Evolutionary conservation across 2,329 filamentous ascomycete species (phyloP).

Genomic region (Epichloe sp.): DNA sequence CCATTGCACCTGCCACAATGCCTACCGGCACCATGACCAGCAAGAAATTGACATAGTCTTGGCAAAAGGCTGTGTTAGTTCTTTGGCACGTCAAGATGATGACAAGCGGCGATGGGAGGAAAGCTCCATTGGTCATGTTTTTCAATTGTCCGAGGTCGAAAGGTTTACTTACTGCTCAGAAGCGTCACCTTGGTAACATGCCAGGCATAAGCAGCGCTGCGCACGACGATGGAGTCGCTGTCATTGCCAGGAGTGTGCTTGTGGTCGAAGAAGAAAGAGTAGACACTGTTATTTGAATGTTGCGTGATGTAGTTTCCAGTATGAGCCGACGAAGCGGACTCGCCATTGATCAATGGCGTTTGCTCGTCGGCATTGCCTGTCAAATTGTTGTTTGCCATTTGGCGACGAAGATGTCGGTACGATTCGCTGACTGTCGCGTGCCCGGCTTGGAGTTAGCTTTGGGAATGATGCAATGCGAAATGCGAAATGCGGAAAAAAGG

Average conservation of each 20-base stretch:
- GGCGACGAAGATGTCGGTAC: conserved; percentile 10
- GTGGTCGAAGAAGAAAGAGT: conserved; percentile 35
- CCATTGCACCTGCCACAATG: conserved; percentile 49
- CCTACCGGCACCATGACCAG: conserved; percentile 64
- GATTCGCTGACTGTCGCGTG: conserved; percentile 5
- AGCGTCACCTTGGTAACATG: conserved; percentile 45
- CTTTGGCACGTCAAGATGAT: not conserved
- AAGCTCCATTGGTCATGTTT: not conserved
- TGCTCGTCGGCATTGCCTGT: conserved; percentile 21
- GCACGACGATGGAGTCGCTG: conserved; percentile 31
- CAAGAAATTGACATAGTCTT: conserved; percentile 53
- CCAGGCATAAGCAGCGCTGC: conserved; percentile 35
- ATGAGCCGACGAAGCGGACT: conserved; percentile 13
- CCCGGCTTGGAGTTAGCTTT: not conserved
- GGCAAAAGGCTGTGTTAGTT: not conserved
- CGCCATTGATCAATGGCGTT: conserved; percentile 30
- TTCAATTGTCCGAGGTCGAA: not conserved
- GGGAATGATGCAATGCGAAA: not conserved
- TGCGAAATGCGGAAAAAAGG: not conserved
- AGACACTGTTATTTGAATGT: conserved; percentile 12
- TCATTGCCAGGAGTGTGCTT: conserved; percentile 39
- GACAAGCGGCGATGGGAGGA: not conserved
- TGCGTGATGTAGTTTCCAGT: conserved; percentile 10
- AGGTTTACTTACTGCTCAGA: conserved; percentile 38
- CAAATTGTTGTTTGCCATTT: conserved; percentile 20